A percentile compares a stretch with the other conserved stretches of the same genome.
phyloP scores from a whole-genome alignment of 495 filamentous ascomycete genomes.

The Monascus purpureus region DNA sequence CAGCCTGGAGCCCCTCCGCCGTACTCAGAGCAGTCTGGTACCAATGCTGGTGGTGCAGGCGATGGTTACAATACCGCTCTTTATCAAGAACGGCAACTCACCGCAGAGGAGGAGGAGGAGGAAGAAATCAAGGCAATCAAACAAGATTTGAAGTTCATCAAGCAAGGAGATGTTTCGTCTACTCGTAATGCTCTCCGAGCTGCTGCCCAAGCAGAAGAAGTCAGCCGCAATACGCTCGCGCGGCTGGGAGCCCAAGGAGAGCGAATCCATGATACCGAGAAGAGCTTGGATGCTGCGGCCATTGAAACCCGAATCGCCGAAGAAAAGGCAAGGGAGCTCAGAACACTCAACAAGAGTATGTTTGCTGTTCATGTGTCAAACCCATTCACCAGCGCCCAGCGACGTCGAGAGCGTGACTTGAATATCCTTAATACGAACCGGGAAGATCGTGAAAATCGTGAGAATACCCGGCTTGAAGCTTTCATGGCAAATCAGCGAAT shows the following conservation, averaged over 20 bases:
- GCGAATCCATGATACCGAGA: slow-evolving; percentile 62
- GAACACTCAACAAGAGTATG: slow-evolving; percentile 68
- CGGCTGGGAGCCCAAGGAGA: slow-evolving; percentile 64
- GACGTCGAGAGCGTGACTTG: slow-evolving; percentile 45
- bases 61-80: slow-evolving; percentile 44
- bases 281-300: slow-evolving; percentile 54
- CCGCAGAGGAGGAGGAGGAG: slow-evolving; percentile 58
- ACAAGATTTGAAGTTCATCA: slow-evolving; percentile 59
- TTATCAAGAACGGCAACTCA: slow-evolving; percentile 53
- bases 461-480: slow-evolving; percentile 51
- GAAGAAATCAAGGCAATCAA: slow-evolving; percentile 56
- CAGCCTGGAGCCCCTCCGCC: slow-evolving; percentile 25
- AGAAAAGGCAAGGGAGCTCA: slow-evolving; percentile 61
- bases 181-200: slow-evolving; percentile 54
- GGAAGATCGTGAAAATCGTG: slow-evolving; percentile 50
- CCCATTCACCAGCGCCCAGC: slow-evolving; percentile 48
- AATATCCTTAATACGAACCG: slow-evolving; percentile 47
- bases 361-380: slow-evolving; percentile 66
- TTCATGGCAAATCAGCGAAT: slow-evolving; percentile 44
- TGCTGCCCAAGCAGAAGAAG: slow-evolving; percentile 55
- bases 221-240: slow-evolving; percentile 52
- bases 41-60: slow-evolving; percentile 29
- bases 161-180: slow-evolving; percentile 58
- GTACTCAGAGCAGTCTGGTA: slow-evolving; percentile 24
- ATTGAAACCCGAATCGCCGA: slow-evolving; percentile 58